Evolutionary conservation across 768 basidiomycete genomes (phyloP).

Genomic region (Xerocomus spinulosus): DNA sequence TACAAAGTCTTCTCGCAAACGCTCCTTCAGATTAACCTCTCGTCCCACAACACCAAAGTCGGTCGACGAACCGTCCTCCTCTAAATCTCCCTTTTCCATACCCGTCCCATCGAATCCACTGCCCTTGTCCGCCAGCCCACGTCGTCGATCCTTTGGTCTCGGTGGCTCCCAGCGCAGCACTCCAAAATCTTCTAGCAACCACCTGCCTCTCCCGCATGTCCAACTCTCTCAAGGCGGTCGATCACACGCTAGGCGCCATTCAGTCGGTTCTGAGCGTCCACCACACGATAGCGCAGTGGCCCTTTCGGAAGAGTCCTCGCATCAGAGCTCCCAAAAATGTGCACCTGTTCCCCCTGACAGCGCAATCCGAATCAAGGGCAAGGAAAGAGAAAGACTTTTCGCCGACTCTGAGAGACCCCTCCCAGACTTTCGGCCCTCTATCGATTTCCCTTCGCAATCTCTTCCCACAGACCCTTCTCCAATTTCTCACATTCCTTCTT

Average conservation of each 20-base stretch:
- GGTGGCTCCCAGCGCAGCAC: slow-evolving; percentile 24
- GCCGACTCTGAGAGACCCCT: slow-evolving; percentile 2
- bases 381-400: slow-evolving; percentile 17
- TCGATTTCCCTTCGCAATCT: slow-evolving; percentile 19
- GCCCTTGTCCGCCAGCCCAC: slow-evolving; percentile 32
- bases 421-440: slow-evolving; percentile 11
- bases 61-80: slow-evolving; percentile 13
- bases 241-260: slow-evolving; percentile 26
- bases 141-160: slow-evolving; percentile 31
- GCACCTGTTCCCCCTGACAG: slow-evolving; percentile 9
- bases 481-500: slow-evolving; percentile 10
- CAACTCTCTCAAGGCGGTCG: slow-evolving; percentile 12
- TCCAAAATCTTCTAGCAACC: slow-evolving; percentile 27
- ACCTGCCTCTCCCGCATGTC: slow-evolving; percentile 25
- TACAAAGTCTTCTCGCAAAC: slow-evolving; percentile 23
- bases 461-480: slow-evolving; percentile 17
- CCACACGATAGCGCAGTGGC: slow-evolving; percentile 34
- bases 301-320: slow-evolving; percentile 24
- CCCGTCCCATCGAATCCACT: slow-evolving; percentile 29
- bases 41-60: slow-evolving; percentile 30
- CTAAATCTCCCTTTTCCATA: slow-evolving; percentile 21
- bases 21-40: slow-evolving; percentile 29
- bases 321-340: slow-evolving; percentile 10
- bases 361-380: slow-evolving; percentile 24
- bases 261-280: slow-evolving; percentile 27